Evolutionary conservation across 805 yeast genomes (phyloP), one percentile per base, ranked within the genome.

Genomic region (Saccharomyces kudriavzevii): DNA sequence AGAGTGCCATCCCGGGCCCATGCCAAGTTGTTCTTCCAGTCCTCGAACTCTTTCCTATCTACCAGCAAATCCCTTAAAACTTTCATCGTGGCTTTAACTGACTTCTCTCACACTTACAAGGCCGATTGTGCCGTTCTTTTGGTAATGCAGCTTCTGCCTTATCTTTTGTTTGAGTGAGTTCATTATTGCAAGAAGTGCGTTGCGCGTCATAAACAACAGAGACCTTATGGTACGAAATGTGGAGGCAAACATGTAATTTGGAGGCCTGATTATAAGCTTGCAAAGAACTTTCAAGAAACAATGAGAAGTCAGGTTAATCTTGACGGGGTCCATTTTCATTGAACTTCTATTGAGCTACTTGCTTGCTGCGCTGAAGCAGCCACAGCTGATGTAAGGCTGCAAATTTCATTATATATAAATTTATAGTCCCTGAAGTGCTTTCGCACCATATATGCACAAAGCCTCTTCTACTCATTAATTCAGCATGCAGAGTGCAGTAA

Each of bases 1-100:
- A 69, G 28, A 2, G 62, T 59, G 8, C 72, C 72, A 55, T 68
- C 66, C 5, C 58, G 55, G 2, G 61, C 60, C 72, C 72, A 69
- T 6, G 51, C 43, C 3, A 68, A 26, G 45, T 59, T 65, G 26
- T 60, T 56, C 27, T 60, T 54, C 65, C 67, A 64, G 49, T 61
- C 61, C 40, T 58, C 61, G 9, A 67, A 54, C 40, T 67, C 70
- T 52, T 61, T 64, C 48, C 72, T 59, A 11, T 46, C 45, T 6
- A 69, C 50, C 17, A 59, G 48, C 25, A 69, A 52, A 58, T 68
- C 71, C 49, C 58, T 66, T 45, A 67, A 45, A 14, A 62, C 25
- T 31, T 60, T 66, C 70, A 67, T 67, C 5, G 10, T 35, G 11
- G 2, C 13, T 17, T 35, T 9, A 17, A 17, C 17, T 35, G 24